phyloP scores from a whole-genome alignment of 345 rosid genomes.

The Lagerstroemia speciosa region DNA sequence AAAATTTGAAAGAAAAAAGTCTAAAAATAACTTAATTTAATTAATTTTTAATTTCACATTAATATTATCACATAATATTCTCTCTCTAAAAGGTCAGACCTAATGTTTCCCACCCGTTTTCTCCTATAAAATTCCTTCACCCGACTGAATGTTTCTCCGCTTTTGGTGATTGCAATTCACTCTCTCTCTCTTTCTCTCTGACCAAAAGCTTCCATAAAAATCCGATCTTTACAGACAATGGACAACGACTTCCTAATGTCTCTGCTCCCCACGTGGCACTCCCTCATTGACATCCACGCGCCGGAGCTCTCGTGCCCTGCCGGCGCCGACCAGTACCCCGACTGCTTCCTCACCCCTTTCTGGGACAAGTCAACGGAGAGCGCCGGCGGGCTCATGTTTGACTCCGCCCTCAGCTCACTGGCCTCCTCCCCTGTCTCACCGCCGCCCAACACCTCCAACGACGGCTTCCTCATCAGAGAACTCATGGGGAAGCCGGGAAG shows the following conservation, averaged over 20 bases:
- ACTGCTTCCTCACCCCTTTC: constrained; percentile 11
- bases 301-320: neutral
- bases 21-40: no score
- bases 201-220: constrained; percentile 3
- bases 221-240: neutral
- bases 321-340: constrained; percentile 9
- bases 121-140: neutral
- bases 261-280: constrained; percentile 19
- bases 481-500: constrained; percentile 22
- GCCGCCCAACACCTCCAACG: constrained; percentile 8
- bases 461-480: constrained; percentile 18
- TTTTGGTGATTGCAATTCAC: neutral
- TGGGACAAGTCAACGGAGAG: constrained; percentile 26
- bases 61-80: no score
- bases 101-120: neutral
- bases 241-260: constrained; percentile 2
- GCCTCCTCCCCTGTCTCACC: constrained; percentile 26
- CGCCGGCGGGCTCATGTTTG: constrained; percentile 15
- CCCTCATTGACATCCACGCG: constrained; percentile 6
- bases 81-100: no score
- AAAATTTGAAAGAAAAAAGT: no score
- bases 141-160: neutral
- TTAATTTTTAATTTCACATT: no score
- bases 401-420: constrained; percentile 24
- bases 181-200: neutral